Conservation (phyloP, 352 stramenopile species). For the Pythium plurisporium region DNA sequence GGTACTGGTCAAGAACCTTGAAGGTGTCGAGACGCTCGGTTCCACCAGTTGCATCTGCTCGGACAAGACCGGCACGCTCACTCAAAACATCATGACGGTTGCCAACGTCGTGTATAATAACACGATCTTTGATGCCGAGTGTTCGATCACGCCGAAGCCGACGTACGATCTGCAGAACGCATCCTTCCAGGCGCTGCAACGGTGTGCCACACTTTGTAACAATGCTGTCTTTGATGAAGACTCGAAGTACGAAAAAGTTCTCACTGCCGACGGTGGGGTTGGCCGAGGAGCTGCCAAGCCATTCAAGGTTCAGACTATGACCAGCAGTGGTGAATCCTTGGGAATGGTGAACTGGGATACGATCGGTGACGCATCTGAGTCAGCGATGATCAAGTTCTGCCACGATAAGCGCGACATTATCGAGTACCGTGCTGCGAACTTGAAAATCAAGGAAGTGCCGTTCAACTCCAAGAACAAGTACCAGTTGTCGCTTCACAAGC, state of each 20-base stretch:
- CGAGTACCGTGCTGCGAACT: constrained; percentile 53
- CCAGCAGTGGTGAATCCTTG: constrained; percentile 33
- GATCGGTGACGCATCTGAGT: constrained; percentile 76
- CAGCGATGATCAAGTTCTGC: constrained; percentile 85
- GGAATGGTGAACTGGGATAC: constrained; percentile 61
- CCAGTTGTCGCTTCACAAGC: constrained; percentile 75
- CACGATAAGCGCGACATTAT: constrained; percentile 71
- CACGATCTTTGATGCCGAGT: constrained; percentile 90
- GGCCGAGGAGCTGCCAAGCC: constrained; percentile 42
- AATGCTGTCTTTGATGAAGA: constrained; percentile 76
- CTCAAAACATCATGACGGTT: constrained; percentile 97
- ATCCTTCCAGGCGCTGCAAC: constrained; percentile 47
- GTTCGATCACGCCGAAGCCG: constrained; percentile 64
- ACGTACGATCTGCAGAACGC: constrained; percentile 36
- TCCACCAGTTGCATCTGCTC: constrained; percentile 95
- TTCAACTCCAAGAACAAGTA: constrained; percentile 89
- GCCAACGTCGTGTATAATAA: constrained; percentile 74
- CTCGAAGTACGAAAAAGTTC: constrained; percentile 71
- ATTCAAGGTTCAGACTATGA: constrained; percentile 54
- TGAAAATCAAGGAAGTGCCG: constrained; percentile 78
- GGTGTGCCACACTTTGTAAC: constrained; percentile 74
- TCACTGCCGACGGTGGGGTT: constrained; percentile 38
- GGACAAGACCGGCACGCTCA: constrained; percentile 95
- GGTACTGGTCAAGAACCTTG: constrained; percentile 97
- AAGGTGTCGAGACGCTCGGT: constrained; percentile 97